Conservation (phyloP, 495 filamentous ascomycete species). For the Penicillium angulare region DNA sequence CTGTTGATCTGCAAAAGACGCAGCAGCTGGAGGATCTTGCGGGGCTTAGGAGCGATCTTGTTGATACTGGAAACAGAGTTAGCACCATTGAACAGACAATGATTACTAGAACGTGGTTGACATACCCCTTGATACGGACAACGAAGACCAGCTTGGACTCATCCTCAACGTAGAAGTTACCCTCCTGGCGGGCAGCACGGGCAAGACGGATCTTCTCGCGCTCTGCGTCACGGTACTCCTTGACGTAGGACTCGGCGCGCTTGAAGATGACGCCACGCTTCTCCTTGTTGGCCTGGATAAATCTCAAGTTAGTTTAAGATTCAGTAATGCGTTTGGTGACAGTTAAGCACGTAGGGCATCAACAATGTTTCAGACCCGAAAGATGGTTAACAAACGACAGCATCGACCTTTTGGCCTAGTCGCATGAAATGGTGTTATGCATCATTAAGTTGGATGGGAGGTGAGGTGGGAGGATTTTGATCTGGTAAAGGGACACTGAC, state of each 20-base stretch:
- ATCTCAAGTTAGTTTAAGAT: constrained; percentile 40
- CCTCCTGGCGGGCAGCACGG: constrained; percentile 85
- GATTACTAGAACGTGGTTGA: neutral
- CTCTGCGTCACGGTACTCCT: constrained; percentile 98
- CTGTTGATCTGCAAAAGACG: constrained; percentile 99
- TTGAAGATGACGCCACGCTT: constrained; percentile 98
- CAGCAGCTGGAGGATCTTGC: constrained; percentile 98
- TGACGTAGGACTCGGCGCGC: constrained; percentile 98
- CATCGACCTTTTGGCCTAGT: constrained; percentile 94
- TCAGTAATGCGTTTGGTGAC: constrained; percentile 11
- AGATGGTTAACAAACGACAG: constrained; percentile 99
- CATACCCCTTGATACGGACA: constrained; percentile 95
- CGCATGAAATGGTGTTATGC: constrained; percentile 73
- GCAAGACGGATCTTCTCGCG: constrained; percentile 94
- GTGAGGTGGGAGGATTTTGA: neutral
- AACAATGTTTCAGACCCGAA: constrained; percentile 89
- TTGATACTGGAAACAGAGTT: constrained; percentile 74
- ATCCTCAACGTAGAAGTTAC: constrained; percentile 87
- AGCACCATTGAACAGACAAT: constrained; percentile 9
- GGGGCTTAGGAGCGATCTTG: constrained; percentile 99
- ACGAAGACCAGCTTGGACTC: constrained; percentile 98
- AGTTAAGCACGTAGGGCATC: constrained; percentile 21
- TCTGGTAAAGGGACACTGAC: constrained; percentile 52
- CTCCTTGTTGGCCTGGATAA: constrained; percentile 82
- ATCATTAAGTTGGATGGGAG: constrained; percentile 51